Percentiles rank a stretch among this genome's conserved stretches.
Conservation (phyloP, 2,329 filamentous ascomycete species). For the Conoideocrella luteorostrata region DNA sequence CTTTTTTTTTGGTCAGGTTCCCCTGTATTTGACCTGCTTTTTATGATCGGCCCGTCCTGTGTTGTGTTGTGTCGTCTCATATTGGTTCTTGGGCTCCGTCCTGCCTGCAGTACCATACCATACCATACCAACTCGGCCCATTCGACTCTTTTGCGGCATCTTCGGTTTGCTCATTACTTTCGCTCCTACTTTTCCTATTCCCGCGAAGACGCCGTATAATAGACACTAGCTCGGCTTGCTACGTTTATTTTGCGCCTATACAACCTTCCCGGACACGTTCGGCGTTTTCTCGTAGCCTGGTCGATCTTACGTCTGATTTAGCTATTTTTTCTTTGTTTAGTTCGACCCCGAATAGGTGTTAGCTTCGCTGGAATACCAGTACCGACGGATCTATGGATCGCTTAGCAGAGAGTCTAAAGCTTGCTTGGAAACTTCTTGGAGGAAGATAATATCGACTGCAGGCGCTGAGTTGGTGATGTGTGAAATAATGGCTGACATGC, state of each 20-base stretch:
- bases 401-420: constrained; percentile 19
- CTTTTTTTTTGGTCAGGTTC: background rate
- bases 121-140: background rate
- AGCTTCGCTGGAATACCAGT: constrained; percentile 23
- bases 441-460: constrained; percentile 24
- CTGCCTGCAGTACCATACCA: background rate
- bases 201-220: background rate
- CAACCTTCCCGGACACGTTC: background rate
- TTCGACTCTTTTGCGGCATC: background rate
- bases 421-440: constrained; percentile 26
- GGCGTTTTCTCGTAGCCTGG: background rate
- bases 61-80: background rate
- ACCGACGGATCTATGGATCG: constrained; percentile 5
- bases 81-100: background rate
- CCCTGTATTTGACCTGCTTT: constrained; percentile 4
- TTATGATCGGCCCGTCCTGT: constrained; percentile 5
- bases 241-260: background rate
- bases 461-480: constrained; percentile 12
- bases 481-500: constrained; percentile 18
- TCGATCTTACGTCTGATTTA: background rate
- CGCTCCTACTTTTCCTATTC: background rate
- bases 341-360: background rate
- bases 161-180: background rate
- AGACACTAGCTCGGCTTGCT: constrained; percentile 1
- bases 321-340: background rate